Evolutionary conservation across 306 rosid genomes (phyloP), one percentile per base, ranked within the genome.

Genomic region (Lotus japonicus): DNA sequence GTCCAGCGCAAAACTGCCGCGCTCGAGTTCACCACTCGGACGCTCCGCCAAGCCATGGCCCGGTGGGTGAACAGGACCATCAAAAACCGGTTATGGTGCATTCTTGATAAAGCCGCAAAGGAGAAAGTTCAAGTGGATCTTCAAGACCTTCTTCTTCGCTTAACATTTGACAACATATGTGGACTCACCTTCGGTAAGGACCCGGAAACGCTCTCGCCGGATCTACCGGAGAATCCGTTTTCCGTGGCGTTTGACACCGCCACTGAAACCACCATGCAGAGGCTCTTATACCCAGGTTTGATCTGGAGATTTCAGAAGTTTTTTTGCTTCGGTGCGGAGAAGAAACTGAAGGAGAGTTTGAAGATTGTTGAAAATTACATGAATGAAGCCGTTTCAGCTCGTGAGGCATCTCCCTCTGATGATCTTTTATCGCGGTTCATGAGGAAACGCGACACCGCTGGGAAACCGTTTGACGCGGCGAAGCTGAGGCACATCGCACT

Each of bases 1-100:
- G 79, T 90, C 33, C 98, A 92, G 48, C 85, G 98, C 5, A 92
- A 92, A 70, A 92, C 98, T n/a, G 98, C 98, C 1, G 98, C 98
- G 13, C 64, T 92, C 1, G 98, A 92, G 76, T 92, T 92, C 84
- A 92, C 98, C 2, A 88, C 97, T 0, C 75, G 97, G 49, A 92
- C 98, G 7, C 79, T 92, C 6, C 80, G 96, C 2, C 91, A 83
- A 48, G 98, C 97, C 49, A 92, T 92, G 98, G 94, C 88, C 49
- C 87, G 98, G 3, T 92, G 98, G 98, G 97, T 92, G 68, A 92
- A 85, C 79, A 81, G 90, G 21, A 90, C 97, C 39, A 92, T 92
- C 6, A 84, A 84, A 71, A 82, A 71, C 68, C 79, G 98, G 10
- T 71, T 92, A 0, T 90, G 98, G 98, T 78, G 84, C 41, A 92